Evolutionary conservation across 2,329 filamentous ascomycete species (phyloP).

Genomic region (Orbilia oligospora): DNA sequence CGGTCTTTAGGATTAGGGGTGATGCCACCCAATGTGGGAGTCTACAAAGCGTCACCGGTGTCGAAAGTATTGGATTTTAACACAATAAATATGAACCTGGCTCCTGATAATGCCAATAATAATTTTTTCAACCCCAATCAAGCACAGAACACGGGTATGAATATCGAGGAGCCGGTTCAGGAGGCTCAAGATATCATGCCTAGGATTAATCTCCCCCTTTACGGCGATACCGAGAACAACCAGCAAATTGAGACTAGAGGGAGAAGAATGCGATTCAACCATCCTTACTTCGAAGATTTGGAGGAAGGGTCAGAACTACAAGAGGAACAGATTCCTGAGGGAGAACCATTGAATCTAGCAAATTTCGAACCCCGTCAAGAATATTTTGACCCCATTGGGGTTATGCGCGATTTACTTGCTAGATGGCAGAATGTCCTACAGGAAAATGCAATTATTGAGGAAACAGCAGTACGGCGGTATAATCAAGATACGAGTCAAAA

Average conservation of each 20-base stretch:
- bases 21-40: neutral
- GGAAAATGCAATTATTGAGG: neutral
- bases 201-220: neutral
- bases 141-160: neutral
- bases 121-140: neutral
- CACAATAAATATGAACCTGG: conserved; percentile 10
- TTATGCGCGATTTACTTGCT: neutral
- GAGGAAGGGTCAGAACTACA: neutral
- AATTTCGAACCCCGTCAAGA: neutral
- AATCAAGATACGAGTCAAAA: neutral
- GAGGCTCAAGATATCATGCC: neutral
- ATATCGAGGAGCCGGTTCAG: neutral
- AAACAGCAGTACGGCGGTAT: neutral
- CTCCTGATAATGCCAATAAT: neutral
- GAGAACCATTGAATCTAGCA: conserved; percentile 5
- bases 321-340: neutral
- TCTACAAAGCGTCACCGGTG: neutral
- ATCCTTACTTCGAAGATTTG: conserved; percentile 20
- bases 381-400: neutral
- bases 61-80: conserved; percentile 4
- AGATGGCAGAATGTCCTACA: neutral
- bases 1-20: neutral
- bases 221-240: conserved; percentile 13
- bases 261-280: neutral
- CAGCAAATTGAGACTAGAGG: neutral